phyloP scores from a whole-genome alignment of 2,329 filamentous ascomycete species.

The Geosmithia morbida region DNA sequence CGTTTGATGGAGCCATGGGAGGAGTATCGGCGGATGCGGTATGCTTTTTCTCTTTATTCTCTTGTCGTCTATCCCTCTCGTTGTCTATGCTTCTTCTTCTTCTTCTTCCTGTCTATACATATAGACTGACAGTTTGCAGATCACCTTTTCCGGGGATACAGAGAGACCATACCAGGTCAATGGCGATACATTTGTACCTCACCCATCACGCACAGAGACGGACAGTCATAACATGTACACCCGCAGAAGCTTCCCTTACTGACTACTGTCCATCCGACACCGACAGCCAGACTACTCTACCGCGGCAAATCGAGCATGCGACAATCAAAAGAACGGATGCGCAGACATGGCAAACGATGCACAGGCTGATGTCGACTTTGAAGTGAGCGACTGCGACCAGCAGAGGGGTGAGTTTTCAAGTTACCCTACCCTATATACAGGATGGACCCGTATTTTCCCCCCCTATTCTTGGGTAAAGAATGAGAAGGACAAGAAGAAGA shows the following conservation, averaged over 20 bases:
- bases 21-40: conserved; percentile 6
- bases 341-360: conserved; percentile 24
- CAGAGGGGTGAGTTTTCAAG: conserved; percentile 30
- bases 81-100: no score
- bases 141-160: conserved; percentile 22
- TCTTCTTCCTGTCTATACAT: no score
- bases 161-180: conserved; percentile 26
- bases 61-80: no score
- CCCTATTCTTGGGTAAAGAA: no score
- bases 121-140: conserved; percentile 12
- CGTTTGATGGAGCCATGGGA: conserved; percentile 24
- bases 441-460: background rate
- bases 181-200: conserved; percentile 28
- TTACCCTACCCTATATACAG: background rate
- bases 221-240: no score
- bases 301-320: conserved; percentile 28
- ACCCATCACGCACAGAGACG: no score
- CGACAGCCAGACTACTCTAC: conserved; percentile 24
- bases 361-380: conserved; percentile 11
- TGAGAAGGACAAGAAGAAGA: no score
- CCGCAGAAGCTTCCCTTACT: no score
- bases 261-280: background rate
- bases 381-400: conserved; percentile 27
- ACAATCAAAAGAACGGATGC: conserved; percentile 33
- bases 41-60: no score